A percentile compares a stretch with the other conserved stretches of the same genome.
Conservation (phyloP, 176 grass and related monocot genomes). For the Oryza meyeriana region DNA sequence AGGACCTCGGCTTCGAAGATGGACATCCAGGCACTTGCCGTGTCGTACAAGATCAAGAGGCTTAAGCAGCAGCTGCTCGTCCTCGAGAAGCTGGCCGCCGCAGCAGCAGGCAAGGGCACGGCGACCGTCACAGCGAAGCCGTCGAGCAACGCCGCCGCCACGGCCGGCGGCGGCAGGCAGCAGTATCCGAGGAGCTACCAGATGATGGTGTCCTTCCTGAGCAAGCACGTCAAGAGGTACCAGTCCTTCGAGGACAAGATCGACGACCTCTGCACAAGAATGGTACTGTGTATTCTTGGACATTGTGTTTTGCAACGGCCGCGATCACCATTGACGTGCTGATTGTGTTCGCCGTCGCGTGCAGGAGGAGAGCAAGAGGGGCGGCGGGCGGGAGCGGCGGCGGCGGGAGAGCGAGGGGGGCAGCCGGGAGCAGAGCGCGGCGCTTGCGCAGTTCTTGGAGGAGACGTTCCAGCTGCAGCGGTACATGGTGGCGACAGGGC, state of each 20-base stretch:
- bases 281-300: conserved; percentile 33
- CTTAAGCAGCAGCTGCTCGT: conserved; percentile 69
- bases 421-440: conserved; percentile 31
- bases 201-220: conserved; percentile 49
- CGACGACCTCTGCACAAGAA: conserved; percentile 62
- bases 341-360: background rate
- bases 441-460: conserved; percentile 54
- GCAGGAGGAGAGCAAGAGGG: conserved; percentile 57
- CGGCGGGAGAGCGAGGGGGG: conserved; percentile 13
- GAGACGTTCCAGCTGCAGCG: conserved; percentile 87
- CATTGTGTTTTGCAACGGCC: background rate
- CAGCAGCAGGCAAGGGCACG: background rate
- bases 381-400: conserved; percentile 34
- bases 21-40: conserved; percentile 72
- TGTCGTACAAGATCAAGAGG: conserved; percentile 97
- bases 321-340: background rate
- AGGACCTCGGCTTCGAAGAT: conserved; percentile 54
- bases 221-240: conserved; percentile 76
- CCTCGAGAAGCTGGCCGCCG: conserved; percentile 52
- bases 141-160: conserved; percentile 17
- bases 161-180: conserved; percentile 15
- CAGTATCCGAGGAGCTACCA: conserved; percentile 43
- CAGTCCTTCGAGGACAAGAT: conserved; percentile 87
- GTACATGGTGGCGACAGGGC: conserved; percentile 75
- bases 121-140: background rate